These are phyloP conservation scores for Yamadazyma aaseri DNA, from an alignment of 1,139 yeast species.

Conservation along the genomic window DNA sequence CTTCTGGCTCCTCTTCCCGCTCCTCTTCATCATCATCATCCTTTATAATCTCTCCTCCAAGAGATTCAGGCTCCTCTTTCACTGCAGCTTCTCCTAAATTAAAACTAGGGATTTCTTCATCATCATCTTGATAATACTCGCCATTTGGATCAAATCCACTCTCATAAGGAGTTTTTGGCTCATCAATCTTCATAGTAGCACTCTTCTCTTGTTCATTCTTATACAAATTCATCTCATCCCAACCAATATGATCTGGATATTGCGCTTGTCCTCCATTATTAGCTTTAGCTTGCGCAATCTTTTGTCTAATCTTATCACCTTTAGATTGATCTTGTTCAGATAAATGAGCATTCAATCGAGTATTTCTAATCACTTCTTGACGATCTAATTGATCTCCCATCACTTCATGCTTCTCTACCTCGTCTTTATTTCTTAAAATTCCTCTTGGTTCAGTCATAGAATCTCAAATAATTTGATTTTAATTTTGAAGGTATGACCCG, in stretches of 20 bases:
- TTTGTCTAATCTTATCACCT: slow-evolving; percentile 42
- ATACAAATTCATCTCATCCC: slow-evolving; percentile 74
- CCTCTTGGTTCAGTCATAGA: slow-evolving; percentile 38
- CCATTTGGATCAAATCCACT: slow-evolving; percentile 85
- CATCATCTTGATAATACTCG: slow-evolving; percentile 78
- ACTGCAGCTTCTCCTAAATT: slow-evolving; percentile 40
- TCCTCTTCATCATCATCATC: slow-evolving; percentile 23
- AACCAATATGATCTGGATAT: slow-evolving; percentile 20
- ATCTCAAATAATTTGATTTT: too few species aligned
- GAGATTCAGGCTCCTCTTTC: slow-evolving; percentile 31
- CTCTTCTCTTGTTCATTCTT: slow-evolving; percentile 67
- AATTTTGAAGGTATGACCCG: too few species aligned
- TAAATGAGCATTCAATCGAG: slow-evolving; percentile 40
- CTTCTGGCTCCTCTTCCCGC: slow-evolving; percentile 35
- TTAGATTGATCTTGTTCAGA: slow-evolving; percentile 24
- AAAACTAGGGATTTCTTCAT: slow-evolving; percentile 54
- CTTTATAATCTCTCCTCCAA: slow-evolving; percentile 37
- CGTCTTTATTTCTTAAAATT: slow-evolving; percentile 39
- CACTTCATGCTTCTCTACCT: slow-evolving; percentile 7
- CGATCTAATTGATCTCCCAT: slow-evolving; percentile 31
- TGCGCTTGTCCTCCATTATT: slow-evolving; percentile 11
- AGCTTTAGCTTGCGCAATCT: slow-evolving; percentile 31
- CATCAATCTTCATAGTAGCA: slow-evolving; percentile 84
- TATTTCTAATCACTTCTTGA: slow-evolving; percentile 45
- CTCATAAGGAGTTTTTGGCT: slow-evolving; percentile 96